Percentiles rank a stretch among this genome's conserved stretches.
Conservation (phyloP, 2,329 filamentous ascomycete genomes). For the Neofusicoccum sp. region DNA sequence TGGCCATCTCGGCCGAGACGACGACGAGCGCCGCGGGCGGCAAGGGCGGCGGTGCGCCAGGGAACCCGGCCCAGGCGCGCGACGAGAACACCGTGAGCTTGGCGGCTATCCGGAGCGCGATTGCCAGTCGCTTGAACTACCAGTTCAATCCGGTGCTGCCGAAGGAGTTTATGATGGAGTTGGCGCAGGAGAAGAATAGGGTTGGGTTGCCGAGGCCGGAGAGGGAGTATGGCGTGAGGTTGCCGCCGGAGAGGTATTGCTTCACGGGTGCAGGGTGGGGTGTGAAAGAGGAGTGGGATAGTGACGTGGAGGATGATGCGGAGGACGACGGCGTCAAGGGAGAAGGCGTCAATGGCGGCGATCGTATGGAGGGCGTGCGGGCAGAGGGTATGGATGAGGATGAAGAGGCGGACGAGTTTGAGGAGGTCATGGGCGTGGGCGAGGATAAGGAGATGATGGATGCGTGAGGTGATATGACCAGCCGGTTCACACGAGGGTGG, state of each 20-base stretch:
- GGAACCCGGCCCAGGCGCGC: slow-evolving; percentile 26
- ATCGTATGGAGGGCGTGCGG: slow-evolving; percentile 25
- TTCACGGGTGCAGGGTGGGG: slow-evolving; percentile 57
- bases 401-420: slow-evolving; percentile 47
- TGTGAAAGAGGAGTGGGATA: slow-evolving; percentile 58
- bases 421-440: slow-evolving; percentile 36
- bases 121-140: slow-evolving; percentile 65
- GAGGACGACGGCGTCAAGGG: slow-evolving; percentile 41
- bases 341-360: slow-evolving; percentile 29
- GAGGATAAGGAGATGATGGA: slow-evolving; percentile 34
- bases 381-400: slow-evolving; percentile 35
- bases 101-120: slow-evolving; percentile 70
- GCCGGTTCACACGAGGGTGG: no score
- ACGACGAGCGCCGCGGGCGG: slow-evolving; percentile 13
- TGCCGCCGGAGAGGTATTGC: slow-evolving; percentile 63
- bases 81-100: slow-evolving; percentile 57
- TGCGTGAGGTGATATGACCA: slow-evolving; percentile 24
- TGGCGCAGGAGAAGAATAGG: slow-evolving; percentile 70
- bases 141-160: slow-evolving; percentile 65
- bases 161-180: slow-evolving; percentile 74
- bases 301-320: slow-evolving; percentile 48
- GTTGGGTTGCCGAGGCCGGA: slow-evolving; percentile 60
- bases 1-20: slow-evolving; percentile 41
- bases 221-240: slow-evolving; percentile 55
- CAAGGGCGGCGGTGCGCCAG: slow-evolving; percentile 19